phyloP scores from a whole-genome alignment of 495 filamentous ascomycete genomes.

The Penicillium cinerascens region DNA sequence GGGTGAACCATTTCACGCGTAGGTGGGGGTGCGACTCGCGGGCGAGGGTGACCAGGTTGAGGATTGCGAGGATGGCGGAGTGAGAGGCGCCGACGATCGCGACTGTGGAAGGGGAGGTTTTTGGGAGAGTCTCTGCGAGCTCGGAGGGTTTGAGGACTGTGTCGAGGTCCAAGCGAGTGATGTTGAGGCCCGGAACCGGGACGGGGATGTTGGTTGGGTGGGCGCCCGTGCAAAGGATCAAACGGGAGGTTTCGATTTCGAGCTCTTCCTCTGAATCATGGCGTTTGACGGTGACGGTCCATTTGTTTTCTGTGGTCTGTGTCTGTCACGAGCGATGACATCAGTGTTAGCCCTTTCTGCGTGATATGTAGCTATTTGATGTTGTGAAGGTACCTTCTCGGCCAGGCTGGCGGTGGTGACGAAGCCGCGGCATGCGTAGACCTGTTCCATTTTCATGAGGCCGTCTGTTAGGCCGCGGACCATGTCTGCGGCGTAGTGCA shows the following conservation, averaged over 20 bases:
- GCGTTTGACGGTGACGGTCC: constrained; percentile 42
- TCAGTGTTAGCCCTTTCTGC: constrained; percentile 6
- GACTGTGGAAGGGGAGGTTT: constrained; percentile 33
- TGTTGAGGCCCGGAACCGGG: constrained; percentile 27
- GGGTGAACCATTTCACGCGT: constrained; percentile 59
- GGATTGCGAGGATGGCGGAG: constrained; percentile 58
- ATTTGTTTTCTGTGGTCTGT: constrained; percentile 21
- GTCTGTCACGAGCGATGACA: constrained; percentile 11
- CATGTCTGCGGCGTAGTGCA: constrained; percentile 54
- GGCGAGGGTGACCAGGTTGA: constrained; percentile 55
- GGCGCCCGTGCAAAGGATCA: constrained; percentile 59
- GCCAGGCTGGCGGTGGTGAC: constrained; percentile 40
- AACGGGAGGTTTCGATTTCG: constrained; percentile 34
- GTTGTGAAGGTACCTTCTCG: constrained; percentile 25
- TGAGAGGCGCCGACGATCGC: constrained; percentile 60
- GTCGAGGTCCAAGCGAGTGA: constrained; percentile 50
- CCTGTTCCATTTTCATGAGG: constrained; percentile 43
- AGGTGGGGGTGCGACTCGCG: constrained; percentile 46
- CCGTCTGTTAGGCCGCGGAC: constrained; percentile 48
- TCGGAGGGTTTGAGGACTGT: constrained; percentile 52
- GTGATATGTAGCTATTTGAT: not conserved
- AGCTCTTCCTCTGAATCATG: constrained; percentile 27
- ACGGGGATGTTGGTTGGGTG: constrained; percentile 45
- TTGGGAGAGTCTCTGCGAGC: constrained; percentile 42
- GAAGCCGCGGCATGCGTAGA: constrained; percentile 37